A percentile compares a stretch with the other conserved stretches of the same genome.
Evolutionary conservation across 257 asterid genomes (phyloP).

Genomic region (Solanum pinnatisectum): DNA sequence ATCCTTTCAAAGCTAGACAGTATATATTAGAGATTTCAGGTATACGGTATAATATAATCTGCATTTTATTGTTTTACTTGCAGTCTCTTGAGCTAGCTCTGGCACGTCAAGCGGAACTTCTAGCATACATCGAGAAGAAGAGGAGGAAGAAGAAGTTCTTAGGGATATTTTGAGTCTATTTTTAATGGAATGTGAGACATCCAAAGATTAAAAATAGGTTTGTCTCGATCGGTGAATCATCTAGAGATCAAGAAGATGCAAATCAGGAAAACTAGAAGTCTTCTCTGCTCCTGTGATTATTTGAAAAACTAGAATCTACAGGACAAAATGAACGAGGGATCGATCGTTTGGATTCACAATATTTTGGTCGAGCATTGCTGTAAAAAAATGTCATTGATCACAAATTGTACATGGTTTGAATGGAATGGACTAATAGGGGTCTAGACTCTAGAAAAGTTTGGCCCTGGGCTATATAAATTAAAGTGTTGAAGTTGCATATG

Average conservation of each 20-base stretch:
- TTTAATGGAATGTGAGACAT: not conserved
- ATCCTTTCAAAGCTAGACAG: not conserved
- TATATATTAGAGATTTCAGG: not conserved
- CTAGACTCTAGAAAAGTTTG: not conserved
- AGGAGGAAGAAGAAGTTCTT: constrained; percentile 86
- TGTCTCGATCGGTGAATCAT: not conserved
- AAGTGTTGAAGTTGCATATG: not conserved
- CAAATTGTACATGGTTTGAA: not conserved
- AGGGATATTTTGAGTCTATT: constrained; percentile 9
- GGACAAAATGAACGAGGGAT: not conserved
- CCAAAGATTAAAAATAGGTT: not conserved
- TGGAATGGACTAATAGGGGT: not conserved
- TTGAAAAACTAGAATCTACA: not conserved
- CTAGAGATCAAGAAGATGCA: not conserved
- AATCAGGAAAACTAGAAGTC: not conserved
- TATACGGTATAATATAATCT: not conserved
- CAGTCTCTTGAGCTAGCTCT: constrained; percentile 72
- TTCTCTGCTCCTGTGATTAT: not conserved
- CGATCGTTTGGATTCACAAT: not conserved
- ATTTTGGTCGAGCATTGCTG: not conserved
- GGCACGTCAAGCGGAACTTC: constrained; percentile 55
- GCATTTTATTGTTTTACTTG: not conserved
- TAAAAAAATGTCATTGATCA: not conserved
- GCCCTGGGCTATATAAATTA: not conserved
- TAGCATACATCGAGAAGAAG: constrained; percentile 70